phyloP scores from a whole-genome alignment of 306 rosid genomes.

The Acacia melanoxylon region DNA sequence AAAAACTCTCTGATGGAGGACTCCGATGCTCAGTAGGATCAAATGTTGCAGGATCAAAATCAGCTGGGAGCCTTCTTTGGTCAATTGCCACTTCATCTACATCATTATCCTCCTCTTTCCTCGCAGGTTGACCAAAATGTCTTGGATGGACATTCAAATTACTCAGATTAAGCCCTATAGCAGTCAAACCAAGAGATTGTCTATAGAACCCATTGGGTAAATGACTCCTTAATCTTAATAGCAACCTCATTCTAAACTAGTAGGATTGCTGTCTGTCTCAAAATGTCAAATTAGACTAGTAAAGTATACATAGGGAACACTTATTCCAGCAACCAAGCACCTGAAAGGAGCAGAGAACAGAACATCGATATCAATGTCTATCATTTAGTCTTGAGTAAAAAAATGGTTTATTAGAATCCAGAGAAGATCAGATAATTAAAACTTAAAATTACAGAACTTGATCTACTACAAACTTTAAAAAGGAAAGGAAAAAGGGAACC shows the following conservation, averaged over 20 bases:
- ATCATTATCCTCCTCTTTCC: conserved; percentile 60
- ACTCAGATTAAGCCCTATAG: conserved; percentile 26
- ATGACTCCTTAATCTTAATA: conserved; percentile 53
- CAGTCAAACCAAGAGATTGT: conserved; percentile 30
- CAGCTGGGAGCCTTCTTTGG: conserved; percentile 90
- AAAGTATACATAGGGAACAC: conserved; percentile 18
- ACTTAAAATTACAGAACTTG: background rate
- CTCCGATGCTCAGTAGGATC: conserved; percentile 79
- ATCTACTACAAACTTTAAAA: background rate
- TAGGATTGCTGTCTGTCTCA: conserved; percentile 23
- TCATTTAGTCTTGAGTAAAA: background rate
- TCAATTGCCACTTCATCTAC: conserved; percentile 85
- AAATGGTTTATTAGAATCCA: background rate
- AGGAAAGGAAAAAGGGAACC: background rate
- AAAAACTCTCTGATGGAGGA: conserved; percentile 81
- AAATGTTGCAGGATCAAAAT: conserved; percentile 76
- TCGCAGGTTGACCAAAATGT: conserved; percentile 67
- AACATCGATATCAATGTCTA: background rate
- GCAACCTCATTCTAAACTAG: conserved; percentile 58
- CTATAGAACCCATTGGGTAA: conserved; percentile 49
- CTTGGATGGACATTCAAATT: conserved; percentile 37
- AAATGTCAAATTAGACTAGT: conserved; percentile 33
- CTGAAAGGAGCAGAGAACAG: conserved; percentile 36
- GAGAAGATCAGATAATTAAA: background rate
- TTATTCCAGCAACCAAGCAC: conserved; percentile 23